Evolutionary conservation across 169 alveolate species (phyloP), one percentile per base, ranked within the genome.

Genomic region (Plasmodium relictum): DNA sequence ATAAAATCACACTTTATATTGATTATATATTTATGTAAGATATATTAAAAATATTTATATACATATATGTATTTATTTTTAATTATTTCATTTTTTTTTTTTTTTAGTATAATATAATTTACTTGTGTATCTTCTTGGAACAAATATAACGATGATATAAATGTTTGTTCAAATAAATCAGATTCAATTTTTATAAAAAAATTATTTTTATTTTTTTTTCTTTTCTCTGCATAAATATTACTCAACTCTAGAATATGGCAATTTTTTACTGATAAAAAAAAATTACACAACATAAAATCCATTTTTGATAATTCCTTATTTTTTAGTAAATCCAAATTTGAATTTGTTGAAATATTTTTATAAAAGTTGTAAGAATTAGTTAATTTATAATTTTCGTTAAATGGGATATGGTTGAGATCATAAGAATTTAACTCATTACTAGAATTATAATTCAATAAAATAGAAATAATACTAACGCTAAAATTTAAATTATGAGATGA

Each of bases 231-330:
- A 42, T 78, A 78, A 16, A 78, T 78, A 26, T 78, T 78, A 22
- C 89, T 78, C 22, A 78, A 76, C 6, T 78, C 89, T 26, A 78
- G n/a, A 12, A 78, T 65, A 42, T 78, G 89, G 54, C 89, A 78
- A 56, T 42, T 31, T 12, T 63, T 31, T 22, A 66, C 89, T 3
- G 89, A 78, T 52, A 78, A 42, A 42, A 78, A 78, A 31, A 78
- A 31, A 22, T 78, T 65, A 41, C 89, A 78, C 20, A 0, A 7
- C 16, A 20, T 41, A 14, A 39, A 10, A 24, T 24, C 20, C 37
- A 22, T 18, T 7, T 61, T 22, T 2, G 70, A 24, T 4, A 18
- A 18, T 18, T 61, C 44, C 16, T 61, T 8, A 31, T 24, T 26
- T 12, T n/a, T 10, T 10, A 14, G 56, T 14, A n/a, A 24, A 65